Evolutionary conservation across 495 filamentous ascomycete genomes (phyloP), one percentile per base, ranked within the genome.

Genomic region (Aspergillus leporis): DNA sequence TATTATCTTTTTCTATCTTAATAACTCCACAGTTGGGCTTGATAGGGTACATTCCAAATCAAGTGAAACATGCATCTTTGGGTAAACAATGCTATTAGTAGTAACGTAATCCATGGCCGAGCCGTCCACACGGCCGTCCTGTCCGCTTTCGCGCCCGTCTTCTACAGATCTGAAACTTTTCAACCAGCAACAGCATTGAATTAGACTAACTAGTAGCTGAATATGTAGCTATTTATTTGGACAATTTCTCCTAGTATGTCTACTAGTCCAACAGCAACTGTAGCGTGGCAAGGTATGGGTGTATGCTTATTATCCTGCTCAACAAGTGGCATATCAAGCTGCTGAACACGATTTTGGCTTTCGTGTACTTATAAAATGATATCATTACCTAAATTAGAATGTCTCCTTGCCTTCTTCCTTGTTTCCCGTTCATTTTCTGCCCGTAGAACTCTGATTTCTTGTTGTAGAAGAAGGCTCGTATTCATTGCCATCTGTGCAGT

Each of bases 61-160:
- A n/a, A n/a, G n/a, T n/a, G n/a, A n/a, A n/a, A n/a, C n/a, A n/a
- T n/a, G n/a, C n/a, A n/a, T n/a, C n/a, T n/a, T n/a, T n/a, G n/a
- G n/a, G n/a, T n/a, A n/a, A n/a, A n/a, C n/a, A n/a, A n/a, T n/a
- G n/a, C n/a, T n/a, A n/a, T n/a, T n/a, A n/a, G n/a, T n/a, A n/a
- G n/a, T 51, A 51, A 51, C 49, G 23, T 53, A 53, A 36, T 64
- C 51, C 1, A 53, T 30, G 13, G 30, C 2, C 30, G 51, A 53
- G 51, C n/a, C 10, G 10, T 13, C 5, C 1, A 21, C 19, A 36
- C 51, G 28, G 32, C 9, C 30, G 31, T 3, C 28, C 31, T 10
- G 21, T 30, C 28, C 10, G 25, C n/a, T 53, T 53, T 53, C n/a
- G 30, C 28, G 34, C 7, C 28, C 30, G 18, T n/a, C n/a, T n/a